These are phyloP conservation scores for Proteromonas lacertae DNA, from an alignment of 352 stramenopile species.

Conservation along the genomic window DNA sequence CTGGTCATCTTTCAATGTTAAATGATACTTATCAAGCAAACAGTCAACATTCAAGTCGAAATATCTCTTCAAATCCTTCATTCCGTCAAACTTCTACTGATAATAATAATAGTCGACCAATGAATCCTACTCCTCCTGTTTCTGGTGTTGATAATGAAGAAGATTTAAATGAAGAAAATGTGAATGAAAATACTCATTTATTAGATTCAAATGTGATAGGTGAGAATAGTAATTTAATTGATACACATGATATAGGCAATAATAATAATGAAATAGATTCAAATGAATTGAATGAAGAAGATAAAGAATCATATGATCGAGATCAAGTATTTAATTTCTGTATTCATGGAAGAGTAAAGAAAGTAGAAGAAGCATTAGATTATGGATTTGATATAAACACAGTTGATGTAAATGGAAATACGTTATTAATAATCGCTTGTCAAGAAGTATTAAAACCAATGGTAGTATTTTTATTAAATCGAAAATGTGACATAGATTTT, in stretches of 20 bases:
- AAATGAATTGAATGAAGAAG: neutral
- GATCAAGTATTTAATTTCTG: conserved; percentile 16
- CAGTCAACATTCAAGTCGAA: too few relatives aligned
- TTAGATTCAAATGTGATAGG: neutral
- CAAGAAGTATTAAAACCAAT: conserved; percentile 54
- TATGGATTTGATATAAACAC: conserved; percentile 35
- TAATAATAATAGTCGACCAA: too few relatives aligned
- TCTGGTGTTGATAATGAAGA: too few relatives aligned
- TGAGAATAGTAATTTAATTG: neutral
- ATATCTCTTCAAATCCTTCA: too few relatives aligned
- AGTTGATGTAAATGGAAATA: conserved; percentile 63
- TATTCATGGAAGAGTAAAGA: conserved; percentile 41
- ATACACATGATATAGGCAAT: neutral
- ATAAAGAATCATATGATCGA: neutral
- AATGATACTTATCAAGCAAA: too few relatives aligned
- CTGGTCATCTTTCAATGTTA: too few relatives aligned
- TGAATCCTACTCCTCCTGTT: too few relatives aligned
- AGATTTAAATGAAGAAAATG: neutral
- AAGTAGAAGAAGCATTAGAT: conserved; percentile 43
- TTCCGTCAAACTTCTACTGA: too few relatives aligned
- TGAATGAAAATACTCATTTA: neutral
- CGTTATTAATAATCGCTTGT: conserved; percentile 36
- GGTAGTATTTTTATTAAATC: conserved; percentile 35
- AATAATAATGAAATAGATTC: neutral
- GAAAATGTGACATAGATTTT: conserved; percentile 50